Evolutionary conservation across 2,329 filamentous ascomycete species (phyloP).

Genomic region (Colletotrichum costaricense): DNA sequence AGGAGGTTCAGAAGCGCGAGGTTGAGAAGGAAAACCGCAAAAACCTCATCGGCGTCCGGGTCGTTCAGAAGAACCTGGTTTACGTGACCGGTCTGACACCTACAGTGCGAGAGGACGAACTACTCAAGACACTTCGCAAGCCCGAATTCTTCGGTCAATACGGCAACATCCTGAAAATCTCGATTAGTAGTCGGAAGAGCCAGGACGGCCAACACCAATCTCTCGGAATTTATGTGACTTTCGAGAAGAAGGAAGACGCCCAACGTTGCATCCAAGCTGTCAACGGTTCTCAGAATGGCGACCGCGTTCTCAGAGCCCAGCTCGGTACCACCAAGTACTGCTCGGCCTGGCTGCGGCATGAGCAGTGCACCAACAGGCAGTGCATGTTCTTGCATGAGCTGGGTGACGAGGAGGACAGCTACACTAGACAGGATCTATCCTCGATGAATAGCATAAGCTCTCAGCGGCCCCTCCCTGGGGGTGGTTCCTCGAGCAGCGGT

Average conservation of each 20-base stretch:
- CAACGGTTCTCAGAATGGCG: constrained; percentile 91
- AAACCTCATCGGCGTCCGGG: constrained; percentile 92
- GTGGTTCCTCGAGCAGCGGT: constrained; percentile 39
- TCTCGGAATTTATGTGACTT: constrained; percentile 98
- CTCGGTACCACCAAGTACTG: constrained; percentile 97
- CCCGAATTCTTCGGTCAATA: constrained; percentile 98
- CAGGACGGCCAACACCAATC: constrained; percentile 82
- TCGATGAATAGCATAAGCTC: constrained; percentile 92
- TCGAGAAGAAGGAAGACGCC: constrained; percentile 90
- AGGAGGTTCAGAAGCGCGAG: constrained; percentile 95
- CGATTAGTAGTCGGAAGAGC: constrained; percentile 94
- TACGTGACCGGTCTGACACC: constrained; percentile 97
- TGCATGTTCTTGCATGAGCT: constrained; percentile 99
- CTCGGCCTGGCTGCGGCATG: constrained; percentile 93
- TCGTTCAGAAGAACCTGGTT: constrained; percentile 98
- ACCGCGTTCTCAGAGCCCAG: constrained; percentile 82
- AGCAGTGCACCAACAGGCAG: constrained; percentile 93
- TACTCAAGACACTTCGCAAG: constrained; percentile 90
- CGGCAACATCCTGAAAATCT: constrained; percentile 98
- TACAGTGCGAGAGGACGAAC: constrained; percentile 89
- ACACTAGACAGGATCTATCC: constrained; percentile 92
- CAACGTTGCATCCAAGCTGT: constrained; percentile 91
- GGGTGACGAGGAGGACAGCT: constrained; percentile 98
- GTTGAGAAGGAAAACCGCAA: constrained; percentile 96
- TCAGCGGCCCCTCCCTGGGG: constrained; percentile 70